Evolutionary conservation across 179 eudicot genomes (phyloP).

Genomic region (Actinidia chinensis): DNA sequence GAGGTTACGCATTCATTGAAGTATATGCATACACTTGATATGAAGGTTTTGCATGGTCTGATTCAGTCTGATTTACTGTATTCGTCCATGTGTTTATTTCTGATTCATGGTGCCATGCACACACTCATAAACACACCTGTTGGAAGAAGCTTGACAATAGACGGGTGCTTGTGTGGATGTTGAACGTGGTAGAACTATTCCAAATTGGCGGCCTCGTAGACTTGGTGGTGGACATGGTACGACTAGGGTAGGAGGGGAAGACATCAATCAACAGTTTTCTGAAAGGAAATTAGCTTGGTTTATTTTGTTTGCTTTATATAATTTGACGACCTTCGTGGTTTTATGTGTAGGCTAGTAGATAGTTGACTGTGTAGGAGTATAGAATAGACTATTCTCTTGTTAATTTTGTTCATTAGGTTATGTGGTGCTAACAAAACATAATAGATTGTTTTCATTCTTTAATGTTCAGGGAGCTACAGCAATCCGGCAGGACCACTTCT

Average conservation of each 20-base stretch:
- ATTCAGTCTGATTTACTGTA: background rate
- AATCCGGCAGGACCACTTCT: slow-evolving; percentile 66
- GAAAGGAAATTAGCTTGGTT: slow-evolving; percentile 45
- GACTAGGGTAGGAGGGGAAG: slow-evolving; percentile 84
- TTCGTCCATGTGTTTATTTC: background rate
- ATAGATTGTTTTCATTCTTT: slow-evolving; percentile 9
- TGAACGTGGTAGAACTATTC: slow-evolving; percentile 99
- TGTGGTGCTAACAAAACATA: background rate
- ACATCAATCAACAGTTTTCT: slow-evolving; percentile 50
- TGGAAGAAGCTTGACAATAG: slow-evolving; percentile 91
- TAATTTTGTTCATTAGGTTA: background rate
- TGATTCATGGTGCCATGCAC: slow-evolving; percentile 34
- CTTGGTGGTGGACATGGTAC: slow-evolving; percentile 99
- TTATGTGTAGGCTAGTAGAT: background rate
- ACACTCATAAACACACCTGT: slow-evolving; percentile 97
- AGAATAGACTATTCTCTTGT: slow-evolving; percentile 1
- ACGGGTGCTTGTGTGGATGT: slow-evolving; percentile 98
- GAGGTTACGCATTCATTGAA: too few species aligned
- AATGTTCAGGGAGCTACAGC: slow-evolving; percentile 67
- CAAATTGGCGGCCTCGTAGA: slow-evolving; percentile 96
- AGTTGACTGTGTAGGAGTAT: background rate
- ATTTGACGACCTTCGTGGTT: background rate
- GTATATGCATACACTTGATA: slow-evolving; percentile 86
- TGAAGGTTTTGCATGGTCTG: slow-evolving; percentile 62
- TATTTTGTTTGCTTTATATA: background rate